Base-by-base conservation (phyloP, 2,329 filamentous ascomycete genomes). In the Claviceps paspali region DNA sequence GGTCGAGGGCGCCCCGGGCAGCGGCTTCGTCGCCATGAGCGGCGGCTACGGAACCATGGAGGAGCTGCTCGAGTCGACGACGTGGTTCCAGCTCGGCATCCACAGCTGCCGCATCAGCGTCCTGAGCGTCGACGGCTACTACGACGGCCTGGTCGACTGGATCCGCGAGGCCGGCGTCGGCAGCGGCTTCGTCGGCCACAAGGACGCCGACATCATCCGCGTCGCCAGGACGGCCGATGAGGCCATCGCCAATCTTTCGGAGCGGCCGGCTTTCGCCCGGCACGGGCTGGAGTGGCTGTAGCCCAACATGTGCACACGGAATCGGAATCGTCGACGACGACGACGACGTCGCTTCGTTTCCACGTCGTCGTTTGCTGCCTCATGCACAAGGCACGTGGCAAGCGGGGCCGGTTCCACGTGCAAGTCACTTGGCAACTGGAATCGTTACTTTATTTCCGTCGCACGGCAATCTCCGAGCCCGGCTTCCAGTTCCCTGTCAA, bases 81-180 rank as follows among this genome's bases (percentile, higher is more conserved):
- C 83, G 9, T 96, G 88, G 86, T 95, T 94, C 57, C 88, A 95
- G 62, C 62, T 96, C 33, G 87, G 87, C 0, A 95, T 96, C 46
- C 88, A 96, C 59, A 67, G 67, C 47, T 65, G 70, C 34, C 82
- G 79, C 1, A 76, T 95, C 26, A 76, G 87, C 34, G 63, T 94
- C 32, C 73, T 82, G 45, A 96, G 95, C 56, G 70, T 94, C 15
- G 76, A 86, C 38, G 84, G 84, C 0, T 95, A 92, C 59, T 96
- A 86, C 72, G 80, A 91, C 56, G 85, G 85, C 0, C 61, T 96
- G 42, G 59, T 94, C 41, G 59, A 68, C 31, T 94, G 86, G 87
- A 76, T 94, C 43, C 66, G 69, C 50, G 80, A 73, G 43, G 76
- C 81, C 8, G n/a, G n/a, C n/a, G 79, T 87, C 3, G 62, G 68